A percentile compares a stretch with the other conserved stretches of the same genome.
phyloP scores from a whole-genome alignment of 2,329 filamentous ascomycete species.

The Albifimbria verrucaria region DNA sequence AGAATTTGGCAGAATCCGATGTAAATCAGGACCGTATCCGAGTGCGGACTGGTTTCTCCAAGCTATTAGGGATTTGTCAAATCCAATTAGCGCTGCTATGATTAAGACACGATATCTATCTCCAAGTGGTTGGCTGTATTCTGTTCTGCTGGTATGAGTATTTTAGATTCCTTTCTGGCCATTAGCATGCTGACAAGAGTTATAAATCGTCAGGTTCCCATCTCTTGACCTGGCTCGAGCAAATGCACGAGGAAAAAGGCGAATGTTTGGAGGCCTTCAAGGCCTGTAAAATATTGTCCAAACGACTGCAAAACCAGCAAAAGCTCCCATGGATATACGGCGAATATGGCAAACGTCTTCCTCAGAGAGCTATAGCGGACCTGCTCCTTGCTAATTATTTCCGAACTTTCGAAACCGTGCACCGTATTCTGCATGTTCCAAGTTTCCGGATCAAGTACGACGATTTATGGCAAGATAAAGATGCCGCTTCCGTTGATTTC shows the following conservation, averaged over 20 bases:
- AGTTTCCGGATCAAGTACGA: constrained; percentile 34
- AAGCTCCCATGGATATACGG: background rate
- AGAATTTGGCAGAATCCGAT: no score
- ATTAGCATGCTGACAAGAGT: no score
- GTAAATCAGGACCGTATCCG: no score
- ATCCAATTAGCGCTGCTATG: background rate
- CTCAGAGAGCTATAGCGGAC: constrained; percentile 17
- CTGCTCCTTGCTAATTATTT: constrained; percentile 34
- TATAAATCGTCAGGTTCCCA: background rate
- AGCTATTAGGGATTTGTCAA: background rate
- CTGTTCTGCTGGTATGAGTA: background rate
- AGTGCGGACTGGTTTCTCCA: background rate
- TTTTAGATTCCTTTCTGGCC: background rate
- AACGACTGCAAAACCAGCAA: background rate
- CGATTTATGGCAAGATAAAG: constrained; percentile 7
- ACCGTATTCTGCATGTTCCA: constrained; percentile 38
- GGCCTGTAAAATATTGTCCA: background rate
- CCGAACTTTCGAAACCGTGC: constrained; percentile 37
- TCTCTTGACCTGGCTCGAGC: background rate
- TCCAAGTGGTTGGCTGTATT: background rate
- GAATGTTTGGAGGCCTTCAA: background rate
- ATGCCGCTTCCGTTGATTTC: constrained; percentile 14
- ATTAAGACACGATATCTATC: background rate
- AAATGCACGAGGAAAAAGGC: background rate
- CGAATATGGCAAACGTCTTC: background rate